Base-by-base conservation (phyloP, 148 eudicot species). In the Vaccinium corymbosum region DNA sequence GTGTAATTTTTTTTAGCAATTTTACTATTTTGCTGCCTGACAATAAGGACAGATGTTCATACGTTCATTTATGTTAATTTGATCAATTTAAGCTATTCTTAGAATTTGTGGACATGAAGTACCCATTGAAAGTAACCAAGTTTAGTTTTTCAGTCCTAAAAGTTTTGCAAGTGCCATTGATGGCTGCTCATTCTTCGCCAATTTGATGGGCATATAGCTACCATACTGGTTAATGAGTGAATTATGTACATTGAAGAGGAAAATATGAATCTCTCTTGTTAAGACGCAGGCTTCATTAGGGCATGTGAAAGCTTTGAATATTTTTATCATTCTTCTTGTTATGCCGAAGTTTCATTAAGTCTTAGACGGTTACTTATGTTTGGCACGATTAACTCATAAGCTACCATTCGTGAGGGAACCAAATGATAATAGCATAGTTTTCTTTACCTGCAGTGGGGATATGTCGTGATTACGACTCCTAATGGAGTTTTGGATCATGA, bases 401-500 rank as follows among this genome's bases (percentile, higher is more conserved):
- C n/a, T 78, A 6, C 57, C 81, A 15, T 78, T n/a, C 42, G 12
- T 51, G 32, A 52, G 74, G 22, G 75, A 71, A 78, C 35, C 53
- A 72, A 25, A 50, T 51, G 62, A 70, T 52, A 49, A 25, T 27
- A 80, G 74, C 48, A 9, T 25, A 19, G 73, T 73, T 59, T 74
- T 75, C 70, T 77, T 85, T 71, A 16, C 17, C 20, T 86, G 93
- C 91, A 94, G 99, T 96, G 99, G 98, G 99, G 98, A 57, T 94
- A 96, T 50, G 94, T 96, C 53, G 99, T 94, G 64, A 87, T 96
- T 75, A 92, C 97, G 50, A 94, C 99, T 50, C 98, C 98, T 46
- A 96, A 93, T 80, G 98, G 97, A 70, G 90, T 96, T 82, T 79
- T 96, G 84, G 99, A 96, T 76, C 99, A 96, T 82, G 98, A 95